Base-by-base conservation (phyloP, 495 filamentous ascomycete species). In the Clavariopsis aquatica region DNA sequence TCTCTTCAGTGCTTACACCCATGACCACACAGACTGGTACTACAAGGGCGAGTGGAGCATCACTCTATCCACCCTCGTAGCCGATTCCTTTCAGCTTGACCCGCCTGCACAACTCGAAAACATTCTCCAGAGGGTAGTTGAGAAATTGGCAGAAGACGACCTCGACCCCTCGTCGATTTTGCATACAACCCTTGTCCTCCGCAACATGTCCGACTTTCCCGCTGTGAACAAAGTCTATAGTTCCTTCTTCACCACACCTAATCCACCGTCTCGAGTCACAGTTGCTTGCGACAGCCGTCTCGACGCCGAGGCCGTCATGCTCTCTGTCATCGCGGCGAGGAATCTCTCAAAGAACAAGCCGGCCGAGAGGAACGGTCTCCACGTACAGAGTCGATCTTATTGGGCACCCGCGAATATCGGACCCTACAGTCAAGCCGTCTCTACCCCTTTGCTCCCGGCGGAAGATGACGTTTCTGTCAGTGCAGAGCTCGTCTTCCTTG, bases 381-480 rank as follows among this genome's bases (percentile, higher is more conserved):
- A 99, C 74, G 92, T 99, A 2, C 95, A 98, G 72, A 92, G 89
- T 17, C 82, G 89, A 26, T 94, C 90, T 2, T 97, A 98, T 81
- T 99, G 94, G 94, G 95, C 94, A 0, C 94, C 94, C 0, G 93
- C 95, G 8, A 98, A 98, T 68, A 99, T 99, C 56, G 94, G 94
- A 0, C 94, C 95, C 0, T 99, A 99, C 74, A 95, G 91, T 13
- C 94, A 99, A 77, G 91, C 94, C 0, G 85, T 94, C 49, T 79
- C 84, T 19, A 74, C 85, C 20, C 85, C 85, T 17, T 8, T 29
- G 60, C 84, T 46, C 5, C n/a, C 29, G 2, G 22, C 7, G 13
- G 5, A 19, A n/a, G 13, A 51, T 27, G 15, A 24, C 1, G 34
- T 66, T 38, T 54, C 73, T 76, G 59, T 77, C 69, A 62, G 29